phyloP scores from a whole-genome alignment of 2,329 filamentous ascomycete genomes.

The Apiospora kogelbergensis region DNA sequence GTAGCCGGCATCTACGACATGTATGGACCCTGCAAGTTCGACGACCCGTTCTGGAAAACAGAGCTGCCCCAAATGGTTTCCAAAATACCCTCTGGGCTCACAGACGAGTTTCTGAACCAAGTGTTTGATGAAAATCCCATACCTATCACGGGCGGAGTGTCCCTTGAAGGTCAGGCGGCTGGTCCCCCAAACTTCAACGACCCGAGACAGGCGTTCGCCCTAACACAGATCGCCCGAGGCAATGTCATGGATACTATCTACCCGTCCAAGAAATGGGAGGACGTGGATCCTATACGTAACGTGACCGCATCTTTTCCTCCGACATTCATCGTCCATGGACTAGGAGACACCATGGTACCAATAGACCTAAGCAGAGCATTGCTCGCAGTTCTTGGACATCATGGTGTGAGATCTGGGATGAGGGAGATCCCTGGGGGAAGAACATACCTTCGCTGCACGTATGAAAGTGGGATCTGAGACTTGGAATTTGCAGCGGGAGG shows the following conservation, averaged over 20 bases:
- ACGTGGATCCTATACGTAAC: slow-evolving; percentile 36
- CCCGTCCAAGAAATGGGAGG: slow-evolving; percentile 23
- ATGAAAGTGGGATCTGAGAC: not conserved
- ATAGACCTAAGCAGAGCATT: slow-evolving; percentile 34
- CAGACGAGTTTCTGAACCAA: slow-evolving; percentile 31
- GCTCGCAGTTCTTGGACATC: slow-evolving; percentile 23
- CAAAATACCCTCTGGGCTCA: slow-evolving; percentile 27
- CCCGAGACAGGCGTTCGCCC: slow-evolving; percentile 38
- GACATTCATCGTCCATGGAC: slow-evolving; percentile 43
- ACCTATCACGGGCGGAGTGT: slow-evolving; percentile 38
- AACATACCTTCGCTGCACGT: slow-evolving; percentile 24
- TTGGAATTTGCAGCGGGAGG: not conserved
- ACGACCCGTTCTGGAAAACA: slow-evolving; percentile 35
- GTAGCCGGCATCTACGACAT: slow-evolving; percentile 40
- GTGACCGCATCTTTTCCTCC: slow-evolving; percentile 33
- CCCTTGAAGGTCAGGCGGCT: slow-evolving; percentile 38
- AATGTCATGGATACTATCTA: slow-evolving; percentile 35
- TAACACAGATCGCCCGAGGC: slow-evolving; percentile 41
- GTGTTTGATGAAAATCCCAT: slow-evolving; percentile 37
- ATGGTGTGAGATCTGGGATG: slow-evolving; percentile 35
- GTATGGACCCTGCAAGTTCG: slow-evolving; percentile 42
- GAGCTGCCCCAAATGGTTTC: slow-evolving; percentile 30
- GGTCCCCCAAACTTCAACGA: slow-evolving; percentile 35
- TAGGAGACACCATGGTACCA: slow-evolving; percentile 38
- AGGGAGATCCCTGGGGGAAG: slow-evolving; percentile 39